Base-by-base conservation (phyloP, 75 land plant genomes). In the Isoetes taiwanensis region DNA sequence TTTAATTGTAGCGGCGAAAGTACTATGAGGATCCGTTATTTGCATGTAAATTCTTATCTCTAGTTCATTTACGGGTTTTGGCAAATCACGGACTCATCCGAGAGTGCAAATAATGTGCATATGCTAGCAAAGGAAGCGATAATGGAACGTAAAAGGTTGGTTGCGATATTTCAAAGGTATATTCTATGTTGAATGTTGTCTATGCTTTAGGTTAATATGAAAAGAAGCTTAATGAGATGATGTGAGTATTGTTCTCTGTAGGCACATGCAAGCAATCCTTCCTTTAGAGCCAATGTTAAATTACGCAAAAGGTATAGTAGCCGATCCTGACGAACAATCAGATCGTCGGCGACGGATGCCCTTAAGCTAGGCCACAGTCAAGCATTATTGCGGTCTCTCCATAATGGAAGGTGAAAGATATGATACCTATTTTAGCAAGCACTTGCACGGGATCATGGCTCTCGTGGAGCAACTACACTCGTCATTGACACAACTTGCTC, bases 91-190 rank as follows among this genome's bases (percentile, higher is more conserved):
- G 84, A 82, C 9, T 62, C 55, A 21, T 52, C 64, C 20, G 69
- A 66, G 59, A 80, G 75, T 43, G 71, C 84, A 33, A 74, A 76
- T 63, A 91, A 90, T 72, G 93, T 90, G 56, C 80, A 82, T 58
- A 76, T 42, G 43, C 61, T 90, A 62, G 97, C 82, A 53, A 83
- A 82, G 72, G 91, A 82, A 60, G 97, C 91, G 62, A 70, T 79
- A 34, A 62, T 58, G 17, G 61, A 75, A 37, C 86, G 81, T 48
- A 57, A 54, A 83, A 82, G 87, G 97, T 90, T 28, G 41, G 30
- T 34, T 63, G 52, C 37, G 14, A 29, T 8, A 38, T 52, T 9
- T 11, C 80, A 16, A 83, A 82, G 87, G 97, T 90, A 26, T 41
- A 26, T 34, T 63, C 53, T 43, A n/a, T 31, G 4, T 38, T 52